Base-by-base conservation (phyloP, 2,329 filamentous ascomycete genomes). In the Sclerotinia glacialis region DNA sequence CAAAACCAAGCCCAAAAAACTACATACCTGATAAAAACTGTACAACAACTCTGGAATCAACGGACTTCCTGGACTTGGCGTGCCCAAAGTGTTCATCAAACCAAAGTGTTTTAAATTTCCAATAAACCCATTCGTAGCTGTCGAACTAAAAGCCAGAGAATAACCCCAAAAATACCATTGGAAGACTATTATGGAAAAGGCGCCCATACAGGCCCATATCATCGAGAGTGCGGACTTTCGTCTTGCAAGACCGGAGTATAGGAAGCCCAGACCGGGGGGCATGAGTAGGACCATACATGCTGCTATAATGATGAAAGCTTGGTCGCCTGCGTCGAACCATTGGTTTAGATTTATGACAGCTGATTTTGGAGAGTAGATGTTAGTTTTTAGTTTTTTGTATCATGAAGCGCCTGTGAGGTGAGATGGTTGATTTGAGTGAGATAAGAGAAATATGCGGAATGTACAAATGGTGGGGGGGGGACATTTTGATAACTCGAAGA, bases 161-260 rank as follows among this genome's bases (percentile, higher is more conserved):
- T 97, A 99, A 47, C 95, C 95, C 94, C 95, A 98, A 79, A 99
- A 97, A 77, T 97, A 98, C 95, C 95, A 99, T 81, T 99, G 95
- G 82, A 99, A 97, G 66, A 91, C 90, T 78, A 97, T 85, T 76
- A 98, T 88, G 58, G 91, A 93, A 77, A 90, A 90, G 56, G 93
- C 95, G 78, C 90, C 94, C 91, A 99, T 96, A 80, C 90, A 93
- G 18, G 94, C 93, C 92, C 93, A 98, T 76, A 99, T 95, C 83
- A 98, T 90, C 71, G 93, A 97, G 53, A 99, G 85, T 40, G 95
- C 95, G 6, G 95, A 98, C 83, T 99, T 99, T 83, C 95, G 88
- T 72, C 95, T 90, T n/a, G 95, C 94, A 72, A 98, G 89, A 72
- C 95, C 95, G 16, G 94, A 97, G 82, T 99, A 99, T 71, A 99